Percentiles rank a stretch among this genome's conserved stretches.
phyloP scores from a whole-genome alignment of 108 stramenopile species.

The Fistulifera pelliculosa region DNA sequence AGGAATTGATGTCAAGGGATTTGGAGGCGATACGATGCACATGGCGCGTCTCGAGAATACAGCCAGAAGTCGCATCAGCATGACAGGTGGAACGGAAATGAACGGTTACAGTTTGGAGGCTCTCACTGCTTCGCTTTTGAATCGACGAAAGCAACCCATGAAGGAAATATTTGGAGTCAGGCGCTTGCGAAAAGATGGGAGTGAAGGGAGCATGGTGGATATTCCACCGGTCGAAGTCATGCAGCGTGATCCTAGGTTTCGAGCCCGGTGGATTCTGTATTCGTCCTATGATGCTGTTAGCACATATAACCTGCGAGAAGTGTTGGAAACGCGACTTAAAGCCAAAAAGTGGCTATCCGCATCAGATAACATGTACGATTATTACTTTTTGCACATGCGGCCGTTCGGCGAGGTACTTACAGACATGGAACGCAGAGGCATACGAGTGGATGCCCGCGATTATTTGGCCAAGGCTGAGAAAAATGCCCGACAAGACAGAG shows the following conservation, averaged over 20 bases:
- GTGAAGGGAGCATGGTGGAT: conserved; percentile 60
- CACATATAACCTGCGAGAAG: conserved; percentile 67
- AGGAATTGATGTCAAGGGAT: conserved; percentile 79
- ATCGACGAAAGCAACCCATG: conserved; percentile 82
- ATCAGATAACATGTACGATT: conserved; percentile 71
- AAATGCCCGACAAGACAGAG: conserved; percentile 73
- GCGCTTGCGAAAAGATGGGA: conserved; percentile 81
- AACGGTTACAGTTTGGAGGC: conserved; percentile 85
- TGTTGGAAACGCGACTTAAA: conserved; percentile 37
- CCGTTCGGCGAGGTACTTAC: conserved; percentile 93
- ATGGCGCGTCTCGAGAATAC: conserved; percentile 96
- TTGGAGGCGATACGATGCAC: conserved; percentile 98
- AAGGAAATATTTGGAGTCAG: conserved; percentile 89
- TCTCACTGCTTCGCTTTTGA: conserved; percentile 60
- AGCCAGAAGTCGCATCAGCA: conserved; percentile 27
- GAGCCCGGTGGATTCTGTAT: conserved; percentile 81
- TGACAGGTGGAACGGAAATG: conserved; percentile 17
- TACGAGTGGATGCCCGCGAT: conserved; percentile 83
- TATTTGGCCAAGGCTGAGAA: conserved; percentile 80
- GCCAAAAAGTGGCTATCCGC: conserved; percentile 19
- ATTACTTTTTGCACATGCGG: conserved; percentile 86
- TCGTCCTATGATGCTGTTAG: conserved; percentile 77
- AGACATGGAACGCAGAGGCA: conserved; percentile 95
- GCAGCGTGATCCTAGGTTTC: conserved; percentile 63
- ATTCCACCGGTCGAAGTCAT: conserved; percentile 82